Evolutionary conservation across 129 eudicot genomes (phyloP).

Genomic region (Helianthus annuus): DNA sequence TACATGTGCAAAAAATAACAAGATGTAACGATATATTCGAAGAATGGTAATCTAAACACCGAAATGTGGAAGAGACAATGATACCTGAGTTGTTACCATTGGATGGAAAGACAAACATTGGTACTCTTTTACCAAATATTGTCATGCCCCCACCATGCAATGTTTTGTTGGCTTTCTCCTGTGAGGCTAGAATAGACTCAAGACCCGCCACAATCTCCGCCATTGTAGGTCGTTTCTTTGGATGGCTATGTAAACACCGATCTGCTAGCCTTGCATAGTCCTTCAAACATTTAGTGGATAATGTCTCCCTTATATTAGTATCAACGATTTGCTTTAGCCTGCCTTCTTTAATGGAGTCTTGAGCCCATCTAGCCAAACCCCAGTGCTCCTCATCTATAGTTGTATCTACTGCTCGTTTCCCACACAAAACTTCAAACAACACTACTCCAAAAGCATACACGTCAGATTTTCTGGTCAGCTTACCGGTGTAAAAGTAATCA

Average conservation of each 20-base stretch:
- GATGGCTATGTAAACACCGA: constrained; percentile 28
- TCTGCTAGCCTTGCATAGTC: constrained; percentile 30
- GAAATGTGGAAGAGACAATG: neutral
- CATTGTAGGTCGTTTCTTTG: constrained; percentile 30
- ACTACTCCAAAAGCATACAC: constrained; percentile 38
- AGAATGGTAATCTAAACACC: neutral
- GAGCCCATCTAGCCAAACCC: constrained; percentile 32
- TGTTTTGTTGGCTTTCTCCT: constrained; percentile 3
- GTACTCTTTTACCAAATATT: neutral
- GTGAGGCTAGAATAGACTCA: constrained; percentile 21
- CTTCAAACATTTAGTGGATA: constrained; percentile 32
- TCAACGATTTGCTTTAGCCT: constrained; percentile 34
- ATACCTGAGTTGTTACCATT: neutral
- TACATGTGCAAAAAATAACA: constrained; percentile 10
- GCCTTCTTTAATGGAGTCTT: constrained; percentile 33
- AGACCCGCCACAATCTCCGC: constrained; percentile 25
- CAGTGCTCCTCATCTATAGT: constrained; percentile 35
- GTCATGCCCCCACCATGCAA: neutral
- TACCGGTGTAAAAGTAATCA: constrained; percentile 24
- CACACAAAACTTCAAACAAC: constrained; percentile 37
- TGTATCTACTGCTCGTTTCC: constrained; percentile 39
- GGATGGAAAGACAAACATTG: neutral
- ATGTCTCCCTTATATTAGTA: constrained; percentile 25
- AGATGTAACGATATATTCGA: neutral
- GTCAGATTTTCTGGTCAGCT: constrained; percentile 29